Evolutionary conservation across 2,329 filamentous ascomycete genomes (phyloP).

Genomic region (Clonostachys rosea): DNA sequence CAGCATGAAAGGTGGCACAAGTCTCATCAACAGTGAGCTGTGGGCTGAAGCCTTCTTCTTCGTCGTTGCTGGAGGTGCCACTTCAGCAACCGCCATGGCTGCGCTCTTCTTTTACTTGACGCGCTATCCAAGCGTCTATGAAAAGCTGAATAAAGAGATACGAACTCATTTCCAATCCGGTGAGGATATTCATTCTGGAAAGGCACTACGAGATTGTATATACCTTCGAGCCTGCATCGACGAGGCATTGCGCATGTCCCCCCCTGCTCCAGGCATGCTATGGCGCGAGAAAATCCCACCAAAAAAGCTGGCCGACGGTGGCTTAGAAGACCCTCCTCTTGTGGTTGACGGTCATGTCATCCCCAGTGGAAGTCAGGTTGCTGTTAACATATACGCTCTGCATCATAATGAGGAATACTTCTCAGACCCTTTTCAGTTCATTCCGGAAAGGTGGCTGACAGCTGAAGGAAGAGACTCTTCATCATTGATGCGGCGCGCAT

Average conservation of each 20-base stretch:
- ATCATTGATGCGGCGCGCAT: slow-evolving; percentile 8
- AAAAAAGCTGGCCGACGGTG: no score
- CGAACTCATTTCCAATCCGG: slow-evolving; percentile 25
- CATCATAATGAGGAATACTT: slow-evolving; percentile 8
- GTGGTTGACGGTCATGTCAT: slow-evolving; percentile 8
- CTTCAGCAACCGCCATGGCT: background rate
- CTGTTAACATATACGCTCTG: slow-evolving; percentile 9
- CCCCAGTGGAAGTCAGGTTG: slow-evolving; percentile 8
- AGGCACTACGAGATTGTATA: slow-evolving; percentile 19
- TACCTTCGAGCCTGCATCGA: slow-evolving; percentile 36
- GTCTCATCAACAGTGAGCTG: background rate
- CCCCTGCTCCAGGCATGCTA: slow-evolving; percentile 3
- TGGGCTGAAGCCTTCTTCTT: background rate
- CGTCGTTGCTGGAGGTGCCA: background rate
- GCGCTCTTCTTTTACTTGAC: slow-evolving; percentile 5
- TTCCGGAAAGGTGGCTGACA: slow-evolving; percentile 17
- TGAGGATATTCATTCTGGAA: slow-evolving; percentile 6
- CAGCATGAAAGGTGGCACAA: no score
- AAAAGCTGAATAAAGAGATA: slow-evolving; percentile 25
- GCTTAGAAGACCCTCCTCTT: background rate
- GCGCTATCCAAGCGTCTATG: slow-evolving; percentile 1
- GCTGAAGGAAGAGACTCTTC: slow-evolving; percentile 15
- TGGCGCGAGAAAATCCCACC: slow-evolving; percentile 6
- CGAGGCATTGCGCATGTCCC: slow-evolving; percentile 12
- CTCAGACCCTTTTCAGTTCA: slow-evolving; percentile 2